Evolutionary conservation across 495 filamentous ascomycete species (phyloP).

Genomic region (Hyaloscypha finlandica): DNA sequence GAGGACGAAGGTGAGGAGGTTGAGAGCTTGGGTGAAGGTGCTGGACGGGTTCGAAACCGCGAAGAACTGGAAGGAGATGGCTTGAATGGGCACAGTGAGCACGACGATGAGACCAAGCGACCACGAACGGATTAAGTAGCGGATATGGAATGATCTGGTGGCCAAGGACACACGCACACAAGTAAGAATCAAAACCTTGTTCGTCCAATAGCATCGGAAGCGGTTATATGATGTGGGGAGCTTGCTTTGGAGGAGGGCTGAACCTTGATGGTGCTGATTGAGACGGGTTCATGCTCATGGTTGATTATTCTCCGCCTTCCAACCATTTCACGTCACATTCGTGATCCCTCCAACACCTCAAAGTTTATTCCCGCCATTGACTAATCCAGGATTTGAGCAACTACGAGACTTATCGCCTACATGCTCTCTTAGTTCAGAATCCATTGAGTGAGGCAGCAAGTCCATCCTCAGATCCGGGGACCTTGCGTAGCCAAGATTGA

Average conservation of each 20-base stretch:
- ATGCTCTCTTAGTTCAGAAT: neutral
- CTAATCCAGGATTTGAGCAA: neutral
- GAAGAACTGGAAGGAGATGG: slow-evolving; percentile 38
- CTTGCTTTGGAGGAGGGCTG: neutral
- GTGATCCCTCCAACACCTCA: neutral
- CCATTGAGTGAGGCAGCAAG: neutral
- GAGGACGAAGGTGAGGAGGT: slow-evolving; percentile 34
- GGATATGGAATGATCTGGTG: neutral
- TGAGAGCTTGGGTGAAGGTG: slow-evolving; percentile 37
- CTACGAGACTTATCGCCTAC: neutral
- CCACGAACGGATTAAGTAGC: slow-evolving; percentile 25
- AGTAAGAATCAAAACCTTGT: neutral
- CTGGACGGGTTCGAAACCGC: slow-evolving; percentile 47
- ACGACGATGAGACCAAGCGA: slow-evolving; percentile 29
- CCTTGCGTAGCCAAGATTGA: no score
- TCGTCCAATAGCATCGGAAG: neutral
- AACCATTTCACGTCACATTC: neutral
- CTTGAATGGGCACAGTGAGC: slow-evolving; percentile 26
- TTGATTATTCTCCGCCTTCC: neutral
- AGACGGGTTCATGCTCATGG: neutral
- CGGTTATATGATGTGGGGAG: neutral
- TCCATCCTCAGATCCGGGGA: neutral
- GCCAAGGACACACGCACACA: neutral
- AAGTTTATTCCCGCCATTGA: neutral
- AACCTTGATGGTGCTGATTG: neutral